phyloP scores from a whole-genome alignment of 2,329 filamentous ascomycete genomes.

The Plenodomus biglobosus region DNA sequence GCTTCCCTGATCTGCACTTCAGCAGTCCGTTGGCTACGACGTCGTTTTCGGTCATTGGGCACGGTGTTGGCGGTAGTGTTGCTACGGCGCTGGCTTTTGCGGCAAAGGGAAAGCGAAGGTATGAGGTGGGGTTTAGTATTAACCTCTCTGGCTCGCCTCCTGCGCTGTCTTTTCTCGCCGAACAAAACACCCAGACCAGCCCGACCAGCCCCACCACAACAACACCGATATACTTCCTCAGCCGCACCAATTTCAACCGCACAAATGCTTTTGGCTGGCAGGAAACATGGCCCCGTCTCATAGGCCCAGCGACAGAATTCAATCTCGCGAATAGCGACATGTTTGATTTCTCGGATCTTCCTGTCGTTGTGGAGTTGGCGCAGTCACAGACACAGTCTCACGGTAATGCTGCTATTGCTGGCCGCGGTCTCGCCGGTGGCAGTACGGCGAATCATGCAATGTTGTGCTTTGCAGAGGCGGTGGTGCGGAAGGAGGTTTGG shows the following conservation, averaged over 20 bases:
- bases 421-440: constrained; percentile 4
- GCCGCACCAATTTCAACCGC: constrained; percentile 77
- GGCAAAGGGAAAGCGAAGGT: too few relatives aligned
- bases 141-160: constrained; percentile 29
- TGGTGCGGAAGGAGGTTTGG: constrained; percentile 12
- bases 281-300: constrained; percentile 55
- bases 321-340: constrained; percentile 21
- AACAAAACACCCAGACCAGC: too few relatives aligned
- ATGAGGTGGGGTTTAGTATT: constrained; percentile 20
- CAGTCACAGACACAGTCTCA: constrained; percentile 8
- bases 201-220: constrained; percentile 7
- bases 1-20: constrained; percentile 19
- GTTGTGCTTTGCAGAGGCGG: constrained; percentile 20
- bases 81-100: constrained; percentile 18
- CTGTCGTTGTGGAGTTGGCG: constrained; percentile 19
- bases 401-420: constrained; percentile 2
- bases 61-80: constrained; percentile 33
- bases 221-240: constrained; percentile 29
- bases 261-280: constrained; percentile 91
- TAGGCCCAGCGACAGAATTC: constrained; percentile 22
- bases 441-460: constrained; percentile 13
- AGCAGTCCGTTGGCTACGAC: constrained; percentile 6
- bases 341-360: constrained; percentile 30
- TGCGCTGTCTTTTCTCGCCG: constrained; percentile 3
- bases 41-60: constrained; percentile 22